Conservation (phyloP, 371 early-diverging fungal genomes). For the Circinella minor region DNA sequence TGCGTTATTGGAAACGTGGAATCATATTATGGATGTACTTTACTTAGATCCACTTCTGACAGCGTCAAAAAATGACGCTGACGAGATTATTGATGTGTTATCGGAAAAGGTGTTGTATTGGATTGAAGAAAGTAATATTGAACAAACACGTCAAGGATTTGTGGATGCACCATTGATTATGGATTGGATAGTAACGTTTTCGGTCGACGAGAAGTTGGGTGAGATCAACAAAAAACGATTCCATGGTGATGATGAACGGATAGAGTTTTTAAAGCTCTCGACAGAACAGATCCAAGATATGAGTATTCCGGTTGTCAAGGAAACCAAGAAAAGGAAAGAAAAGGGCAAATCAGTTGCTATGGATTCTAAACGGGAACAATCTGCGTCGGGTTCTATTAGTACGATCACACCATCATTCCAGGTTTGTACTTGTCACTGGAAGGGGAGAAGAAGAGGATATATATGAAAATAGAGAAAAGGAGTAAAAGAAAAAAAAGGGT, state of each 20-base stretch:
- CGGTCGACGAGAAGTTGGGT: constrained; percentile 60
- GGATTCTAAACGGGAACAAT: too few species aligned
- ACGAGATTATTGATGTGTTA: constrained; percentile 35
- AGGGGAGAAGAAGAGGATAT: too few species aligned
- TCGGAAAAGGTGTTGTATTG: constrained; percentile 44
- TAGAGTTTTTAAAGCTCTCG: constrained; percentile 69
- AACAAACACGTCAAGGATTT: constrained; percentile 43
- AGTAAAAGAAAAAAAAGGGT: too few species aligned
- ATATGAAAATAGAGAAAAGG: too few species aligned
- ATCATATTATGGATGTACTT: neutral
- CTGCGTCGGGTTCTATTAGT: neutral
- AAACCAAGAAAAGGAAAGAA: neutral
- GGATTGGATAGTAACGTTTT: constrained; percentile 78
- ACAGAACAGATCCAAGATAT: constrained; percentile 76
- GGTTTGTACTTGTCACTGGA: too few species aligned
- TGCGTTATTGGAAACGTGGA: constrained; percentile 6
- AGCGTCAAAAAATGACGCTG: constrained; percentile 17
- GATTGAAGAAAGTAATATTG: constrained; percentile 53
- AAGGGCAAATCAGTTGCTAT: neutral
- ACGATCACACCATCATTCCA: neutral
- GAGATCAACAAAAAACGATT: constrained; percentile 45
- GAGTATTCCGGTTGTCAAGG: constrained; percentile 29
- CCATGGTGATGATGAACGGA: constrained; percentile 62
- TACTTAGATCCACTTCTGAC: constrained; percentile 10
- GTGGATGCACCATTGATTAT: constrained; percentile 77